These are phyloP conservation scores for Pterulicium gracile DNA, from an alignment of 1,284 basidiomycete species.

Conservation along the genomic window DNA sequence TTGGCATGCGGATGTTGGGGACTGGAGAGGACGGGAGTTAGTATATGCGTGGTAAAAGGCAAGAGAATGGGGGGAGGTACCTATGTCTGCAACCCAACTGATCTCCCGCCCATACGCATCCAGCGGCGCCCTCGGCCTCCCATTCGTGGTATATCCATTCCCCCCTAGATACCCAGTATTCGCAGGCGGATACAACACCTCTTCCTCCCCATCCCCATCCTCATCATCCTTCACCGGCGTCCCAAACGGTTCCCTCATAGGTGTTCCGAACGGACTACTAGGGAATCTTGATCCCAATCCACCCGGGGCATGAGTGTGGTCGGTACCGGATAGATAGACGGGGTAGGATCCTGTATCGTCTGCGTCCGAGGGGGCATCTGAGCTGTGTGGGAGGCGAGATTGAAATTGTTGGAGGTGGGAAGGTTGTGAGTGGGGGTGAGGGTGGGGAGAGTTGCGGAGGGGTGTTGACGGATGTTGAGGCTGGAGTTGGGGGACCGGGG, in stretches of 20 bases:
- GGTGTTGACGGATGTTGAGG: background rate
- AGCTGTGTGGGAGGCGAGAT: slow-evolving; percentile 32
- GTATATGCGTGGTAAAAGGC: slow-evolving; percentile 4
- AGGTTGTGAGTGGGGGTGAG: slow-evolving; percentile 17
- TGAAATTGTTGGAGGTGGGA: slow-evolving; percentile 21
- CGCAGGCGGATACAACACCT: slow-evolving; percentile 55
- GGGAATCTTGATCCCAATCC: slow-evolving; percentile 35
- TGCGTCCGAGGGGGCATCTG: slow-evolving; percentile 37
- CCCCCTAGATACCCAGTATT: too few relatives aligned
- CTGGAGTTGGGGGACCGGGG: background rate
- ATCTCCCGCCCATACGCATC: slow-evolving; percentile 50
- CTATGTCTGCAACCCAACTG: slow-evolving; percentile 65
- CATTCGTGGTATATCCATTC: too few relatives aligned
- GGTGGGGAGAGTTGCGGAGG: background rate
- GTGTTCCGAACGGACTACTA: slow-evolving; percentile 63
- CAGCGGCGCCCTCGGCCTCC: slow-evolving; percentile 31
- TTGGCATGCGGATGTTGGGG: slow-evolving; percentile 46
- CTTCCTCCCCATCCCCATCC: slow-evolving; percentile 53
- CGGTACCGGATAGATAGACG: slow-evolving; percentile 31
- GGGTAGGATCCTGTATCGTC: slow-evolving; percentile 28
- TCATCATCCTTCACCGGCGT: too few relatives aligned
- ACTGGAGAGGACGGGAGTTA: slow-evolving; percentile 21
- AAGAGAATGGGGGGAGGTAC: slow-evolving; percentile 32
- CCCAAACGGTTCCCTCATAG: slow-evolving; percentile 45
- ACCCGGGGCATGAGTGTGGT: slow-evolving; percentile 36